Conservation (phyloP, 495 filamentous ascomycete species). For the Penicillium goetzii region DNA sequence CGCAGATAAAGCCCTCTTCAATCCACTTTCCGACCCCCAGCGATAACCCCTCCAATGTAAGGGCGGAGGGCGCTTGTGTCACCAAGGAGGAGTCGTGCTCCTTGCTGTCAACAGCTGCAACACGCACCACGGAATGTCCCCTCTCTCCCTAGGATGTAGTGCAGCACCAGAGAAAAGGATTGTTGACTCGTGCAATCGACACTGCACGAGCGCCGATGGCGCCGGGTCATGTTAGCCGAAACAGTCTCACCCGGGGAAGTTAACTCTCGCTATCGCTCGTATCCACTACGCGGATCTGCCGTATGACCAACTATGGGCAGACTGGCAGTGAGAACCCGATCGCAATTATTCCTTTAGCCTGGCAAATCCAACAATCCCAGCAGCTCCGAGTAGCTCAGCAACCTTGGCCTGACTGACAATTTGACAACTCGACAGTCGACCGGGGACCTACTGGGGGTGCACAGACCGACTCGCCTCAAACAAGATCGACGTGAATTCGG, state of each 20-base stretch:
- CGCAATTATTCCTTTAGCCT: neutral
- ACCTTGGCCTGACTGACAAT: neutral
- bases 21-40: neutral
- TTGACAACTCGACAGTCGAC: neutral
- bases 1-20: neutral
- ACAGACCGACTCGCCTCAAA: constrained; percentile 2
- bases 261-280: neutral
- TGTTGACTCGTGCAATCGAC: neutral
- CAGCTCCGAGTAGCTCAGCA: neutral
- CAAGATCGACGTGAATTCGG: neutral
- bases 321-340: neutral
- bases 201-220: constrained; percentile 2
- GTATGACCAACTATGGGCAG: neutral
- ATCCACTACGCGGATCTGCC: neutral
- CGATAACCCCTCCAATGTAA: constrained; percentile 4
- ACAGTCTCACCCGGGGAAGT: neutral
- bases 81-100: neutral
- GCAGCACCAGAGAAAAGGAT: neutral
- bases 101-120: constrained; percentile 3
- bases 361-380: neutral
- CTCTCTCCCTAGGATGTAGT: neutral
- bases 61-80: neutral
- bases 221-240: neutral
- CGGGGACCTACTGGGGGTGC: neutral
- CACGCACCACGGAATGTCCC: neutral